Evolutionary conservation across 345 rosid species (phyloP), one percentile per base, ranked within the genome.

Genomic region (Camelina neglecta): DNA sequence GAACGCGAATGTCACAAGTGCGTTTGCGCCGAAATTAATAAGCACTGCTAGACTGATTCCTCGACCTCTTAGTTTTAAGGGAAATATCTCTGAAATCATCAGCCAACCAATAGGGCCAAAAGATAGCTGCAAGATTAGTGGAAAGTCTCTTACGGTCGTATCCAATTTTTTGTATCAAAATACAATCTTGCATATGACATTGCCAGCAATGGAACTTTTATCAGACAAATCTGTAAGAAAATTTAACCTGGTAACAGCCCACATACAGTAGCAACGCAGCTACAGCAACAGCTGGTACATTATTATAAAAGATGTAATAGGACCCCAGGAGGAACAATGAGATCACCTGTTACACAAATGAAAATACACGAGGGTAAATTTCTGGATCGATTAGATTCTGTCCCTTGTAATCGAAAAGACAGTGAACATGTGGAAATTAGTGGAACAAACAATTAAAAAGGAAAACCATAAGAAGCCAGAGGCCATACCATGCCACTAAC

Each of bases 81-180:
- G 99, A 36, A 92, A 95, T 60, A 95, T 41, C 88, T 95, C 97
- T 0, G 99, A 92, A 71, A 95, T 90, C 99, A 95, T 90, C 81
- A 95, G 86, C 99, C 97, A 95, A 64, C 99, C 93, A 65, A 95
- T 95, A 51, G 99, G 99, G 51, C 99, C 99, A 85, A 95, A 95
- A 7, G 97, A 95, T 70, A 95, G 42, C 99, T 94, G 90, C 87
- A 83, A 78, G 68, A 73, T 31, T 47, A 55, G 75, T 71, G 67
- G 15, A 16, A 74, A 65, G 73, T 56, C 55, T 45, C 36, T 48
- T 71, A 45, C 38, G 42, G 54, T 16, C 13, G 29, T 31, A 61
- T 53, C 18, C 11, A 20, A 1, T 0, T 9, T 8, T 39, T 39
- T 10, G 11, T 8, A 31, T 2, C 20, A 73, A 44, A 31, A 62